A percentile compares a stretch with the other conserved stretches of the same genome.
Evolutionary conservation across 495 filamentous ascomycete genomes (phyloP).

Genomic region (Chaetomium cochliodes): DNA sequence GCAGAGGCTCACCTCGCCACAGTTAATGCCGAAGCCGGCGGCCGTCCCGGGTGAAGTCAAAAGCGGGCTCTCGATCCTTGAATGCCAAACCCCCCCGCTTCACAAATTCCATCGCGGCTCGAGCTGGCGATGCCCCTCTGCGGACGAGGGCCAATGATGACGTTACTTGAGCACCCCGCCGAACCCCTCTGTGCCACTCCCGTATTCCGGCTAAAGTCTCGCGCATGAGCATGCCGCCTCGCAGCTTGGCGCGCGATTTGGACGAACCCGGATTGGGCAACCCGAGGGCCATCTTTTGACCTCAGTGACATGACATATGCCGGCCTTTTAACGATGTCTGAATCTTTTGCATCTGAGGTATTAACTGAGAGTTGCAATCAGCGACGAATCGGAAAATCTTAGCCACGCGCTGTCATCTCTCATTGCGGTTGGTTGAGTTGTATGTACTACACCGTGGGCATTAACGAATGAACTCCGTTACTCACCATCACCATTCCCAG

Average conservation of each 20-base stretch:
- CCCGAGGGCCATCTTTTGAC: constrained; percentile 21
- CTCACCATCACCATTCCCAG: too few relatives aligned
- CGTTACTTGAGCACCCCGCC: constrained; percentile 23
- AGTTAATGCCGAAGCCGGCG: constrained; percentile 13
- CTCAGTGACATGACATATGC: not conserved
- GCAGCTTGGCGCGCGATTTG: constrained; percentile 24
- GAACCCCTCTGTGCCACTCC: constrained; percentile 10
- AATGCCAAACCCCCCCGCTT: not conserved
- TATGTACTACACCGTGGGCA: too few relatives aligned
- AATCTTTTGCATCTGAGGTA: not conserved
- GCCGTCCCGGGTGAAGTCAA: constrained; percentile 31
- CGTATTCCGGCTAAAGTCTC: constrained; percentile 30
- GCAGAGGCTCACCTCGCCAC: not conserved
- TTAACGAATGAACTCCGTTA: too few relatives aligned
- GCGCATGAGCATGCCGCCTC: constrained; percentile 18
- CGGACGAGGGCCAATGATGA: constrained; percentile 27
- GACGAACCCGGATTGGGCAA: constrained; percentile 28
- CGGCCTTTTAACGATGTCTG: not conserved
- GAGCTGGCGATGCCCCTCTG: constrained; percentile 20
- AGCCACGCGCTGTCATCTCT: not conserved
- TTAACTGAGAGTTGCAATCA: not conserved
- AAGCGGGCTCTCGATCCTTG: not conserved
- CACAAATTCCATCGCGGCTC: not conserved
- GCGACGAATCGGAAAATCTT: not conserved
- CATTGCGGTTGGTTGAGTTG: not conserved